These are phyloP conservation scores for Paecilomyces variotii DNA, from an alignment of 2,329 filamentous ascomycete genomes.

Conservation along the genomic window DNA sequence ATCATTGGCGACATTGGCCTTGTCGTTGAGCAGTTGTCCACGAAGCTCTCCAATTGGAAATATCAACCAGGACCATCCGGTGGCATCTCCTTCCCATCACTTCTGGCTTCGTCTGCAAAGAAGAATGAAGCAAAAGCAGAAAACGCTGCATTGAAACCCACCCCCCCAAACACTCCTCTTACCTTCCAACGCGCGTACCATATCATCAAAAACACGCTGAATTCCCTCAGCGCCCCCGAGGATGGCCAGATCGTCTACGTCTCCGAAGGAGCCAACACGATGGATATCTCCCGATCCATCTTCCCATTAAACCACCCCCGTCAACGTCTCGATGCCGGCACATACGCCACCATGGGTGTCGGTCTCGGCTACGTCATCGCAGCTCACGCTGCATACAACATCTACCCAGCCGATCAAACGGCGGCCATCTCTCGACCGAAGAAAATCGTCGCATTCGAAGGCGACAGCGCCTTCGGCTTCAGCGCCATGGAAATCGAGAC, in stretches of 20 bases:
- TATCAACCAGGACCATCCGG: conserved; percentile 29
- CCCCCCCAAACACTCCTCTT: conserved; percentile 30
- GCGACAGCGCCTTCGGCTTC: conserved; percentile 50
- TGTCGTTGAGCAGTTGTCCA: conserved; percentile 40
- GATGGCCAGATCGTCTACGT: conserved; percentile 47
- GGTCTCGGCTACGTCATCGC: conserved; percentile 51
- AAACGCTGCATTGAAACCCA: conserved; percentile 33
- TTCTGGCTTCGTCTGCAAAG: conserved; percentile 21
- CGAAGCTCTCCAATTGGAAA: conserved; percentile 37
- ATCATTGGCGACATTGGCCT: conserved; percentile 46
- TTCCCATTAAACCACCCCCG: conserved; percentile 49
- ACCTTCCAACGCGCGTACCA: conserved; percentile 46
- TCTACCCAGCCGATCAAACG: conserved; percentile 28
- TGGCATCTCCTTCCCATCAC: conserved; percentile 18
- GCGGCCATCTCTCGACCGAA: conserved; percentile 26
- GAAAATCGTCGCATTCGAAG: conserved; percentile 50
- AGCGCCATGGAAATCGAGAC: conserved; percentile 50
- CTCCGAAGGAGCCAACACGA: conserved; percentile 53
- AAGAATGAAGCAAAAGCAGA: conserved; percentile 43
- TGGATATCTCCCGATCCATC: conserved; percentile 51
- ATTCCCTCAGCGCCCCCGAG: conserved; percentile 37
- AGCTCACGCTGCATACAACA: conserved; percentile 49
- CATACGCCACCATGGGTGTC: conserved; percentile 53
- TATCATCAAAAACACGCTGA: conserved; percentile 44
- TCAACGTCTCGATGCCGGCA: conserved; percentile 50